Percentiles rank a stretch among this genome's conserved stretches.
Evolutionary conservation across 2,329 filamentous ascomycete genomes (phyloP).

Genomic region (Alternaria longipes): DNA sequence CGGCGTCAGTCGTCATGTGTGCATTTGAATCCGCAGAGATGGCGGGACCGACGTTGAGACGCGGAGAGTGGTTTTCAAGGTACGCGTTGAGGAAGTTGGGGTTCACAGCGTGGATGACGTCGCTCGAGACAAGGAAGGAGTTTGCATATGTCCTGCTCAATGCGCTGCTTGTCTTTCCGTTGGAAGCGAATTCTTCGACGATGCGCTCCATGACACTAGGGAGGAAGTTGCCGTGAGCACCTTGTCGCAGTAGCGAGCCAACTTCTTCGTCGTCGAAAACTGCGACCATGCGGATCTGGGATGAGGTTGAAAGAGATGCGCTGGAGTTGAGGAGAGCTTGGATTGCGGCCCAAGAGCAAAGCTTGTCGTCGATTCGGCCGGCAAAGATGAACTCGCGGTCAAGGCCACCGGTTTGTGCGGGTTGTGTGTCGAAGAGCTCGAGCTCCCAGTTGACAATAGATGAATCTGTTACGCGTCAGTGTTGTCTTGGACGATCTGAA

Average conservation of each 20-base stretch:
- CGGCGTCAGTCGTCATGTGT: constrained; percentile 93
- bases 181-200: constrained; percentile 70
- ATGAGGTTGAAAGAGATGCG: constrained; percentile 61
- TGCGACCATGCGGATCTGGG: constrained; percentile 88
- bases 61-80: constrained; percentile 83
- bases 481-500: neutral
- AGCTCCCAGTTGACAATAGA: constrained; percentile 95
- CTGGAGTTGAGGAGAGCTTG: constrained; percentile 77
- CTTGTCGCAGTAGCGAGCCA: constrained; percentile 87
- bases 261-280: constrained; percentile 98
- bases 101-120: constrained; percentile 93
- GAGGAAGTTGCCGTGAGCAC: constrained; percentile 88
- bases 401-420: constrained; percentile 82
- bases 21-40: constrained; percentile 87
- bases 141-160: constrained; percentile 86
- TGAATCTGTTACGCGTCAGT: constrained; percentile 55
- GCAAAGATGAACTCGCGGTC: constrained; percentile 95
- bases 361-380: constrained; percentile 95
- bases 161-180: constrained; percentile 59
- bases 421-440: constrained; percentile 91
- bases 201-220: constrained; percentile 82
- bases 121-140: constrained; percentile 90
- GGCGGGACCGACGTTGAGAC: constrained; percentile 86
- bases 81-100: constrained; percentile 91
- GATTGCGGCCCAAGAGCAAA: constrained; percentile 92